Percentiles rank a stretch among this genome's conserved stretches.
phyloP scores from a whole-genome alignment of 805 yeast species.

The Candida easanensis region DNA sequence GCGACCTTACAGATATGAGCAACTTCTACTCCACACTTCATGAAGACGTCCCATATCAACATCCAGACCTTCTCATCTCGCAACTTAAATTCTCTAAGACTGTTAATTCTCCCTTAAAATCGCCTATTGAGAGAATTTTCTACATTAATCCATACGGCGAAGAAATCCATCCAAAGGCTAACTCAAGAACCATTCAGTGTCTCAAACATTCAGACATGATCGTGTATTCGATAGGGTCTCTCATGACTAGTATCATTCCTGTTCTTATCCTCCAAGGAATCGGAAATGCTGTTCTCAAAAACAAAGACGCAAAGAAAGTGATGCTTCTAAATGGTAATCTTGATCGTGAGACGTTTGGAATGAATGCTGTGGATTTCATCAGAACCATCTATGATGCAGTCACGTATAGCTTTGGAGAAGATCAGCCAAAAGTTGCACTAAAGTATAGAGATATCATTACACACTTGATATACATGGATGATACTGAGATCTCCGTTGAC shows the following conservation, averaged over 20 bases:
- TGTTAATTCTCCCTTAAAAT: slow-evolving; percentile 56
- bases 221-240: slow-evolving; percentile 80
- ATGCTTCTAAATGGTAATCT: slow-evolving; percentile 67
- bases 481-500: slow-evolving; percentile 51
- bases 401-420: slow-evolving; percentile 40
- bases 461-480: slow-evolving; percentile 55
- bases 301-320: slow-evolving; percentile 43
- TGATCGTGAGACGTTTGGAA: slow-evolving; percentile 78
- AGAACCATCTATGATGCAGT: slow-evolving; percentile 54
- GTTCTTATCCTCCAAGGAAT: slow-evolving; percentile 70
- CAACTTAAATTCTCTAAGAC: slow-evolving; percentile 72
- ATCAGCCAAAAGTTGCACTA: slow-evolving; percentile 5
- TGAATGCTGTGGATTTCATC: slow-evolving; percentile 60
- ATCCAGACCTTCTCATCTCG: slow-evolving; percentile 72
- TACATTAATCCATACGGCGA: slow-evolving; percentile 88
- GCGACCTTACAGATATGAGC: slow-evolving; percentile 1
- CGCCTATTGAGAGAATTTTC: slow-evolving; percentile 70
- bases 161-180: slow-evolving; percentile 76
- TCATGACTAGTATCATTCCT: slow-evolving; percentile 86
- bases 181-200: slow-evolving; percentile 53
- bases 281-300: slow-evolving; percentile 52
- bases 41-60: slow-evolving; percentile 68
- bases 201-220: slow-evolving; percentile 51
- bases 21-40: slow-evolving; percentile 9
- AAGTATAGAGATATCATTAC: slow-evolving; percentile 53